Evolutionary conservation across 2,329 filamentous ascomycete genomes (phyloP), one percentile per base, ranked within the genome.

Genomic region (Graphium sp.): DNA sequence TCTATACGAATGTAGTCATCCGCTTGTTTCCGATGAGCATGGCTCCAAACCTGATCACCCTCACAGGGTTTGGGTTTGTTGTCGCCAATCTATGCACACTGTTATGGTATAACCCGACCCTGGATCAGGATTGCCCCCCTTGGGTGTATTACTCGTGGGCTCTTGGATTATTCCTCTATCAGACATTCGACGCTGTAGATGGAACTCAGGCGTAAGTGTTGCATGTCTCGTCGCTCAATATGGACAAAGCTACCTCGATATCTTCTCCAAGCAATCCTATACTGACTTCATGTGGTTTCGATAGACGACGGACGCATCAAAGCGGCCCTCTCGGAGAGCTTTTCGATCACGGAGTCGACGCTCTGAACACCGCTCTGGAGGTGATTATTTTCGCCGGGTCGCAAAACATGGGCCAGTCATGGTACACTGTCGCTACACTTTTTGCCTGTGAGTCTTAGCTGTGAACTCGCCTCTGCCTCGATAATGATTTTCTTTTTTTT

Each of bases 61-160:
- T 95, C 29, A 79, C 77, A 5, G 87, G 87, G 12, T 94, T 95
- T 57, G 62, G 67, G 41, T 95, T 98, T 46, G 74, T 98, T 41
- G 64, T 95, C 36, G 54, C 73, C 46, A 98, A 98, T 55, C 68
- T 95, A 52, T 52, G 93, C 41, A 94, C 89, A 6, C 55, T 98
- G 52, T 65, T 98, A 32, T 95, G 84, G 80, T 98, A 93, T 56
- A 89, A 82, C 42, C 89, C 89, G n/a, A 79, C 71, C 1, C 66
- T 98, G 26, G 85, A 95, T 53, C 76, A 82, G 52, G 82, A 98
- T 50, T 95, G 87, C 48, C 89, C 89, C 7, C 49, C 70, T 2
- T 98, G 89, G 89, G 87, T 98, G 11, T 98, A 98, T 60, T 79
- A 77, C 39, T 79, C 73, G 44, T 98, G 85, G 81, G 77, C 85